Base-by-base conservation (phyloP, 306 rosid species). In the Ceratonia siliqua region DNA sequence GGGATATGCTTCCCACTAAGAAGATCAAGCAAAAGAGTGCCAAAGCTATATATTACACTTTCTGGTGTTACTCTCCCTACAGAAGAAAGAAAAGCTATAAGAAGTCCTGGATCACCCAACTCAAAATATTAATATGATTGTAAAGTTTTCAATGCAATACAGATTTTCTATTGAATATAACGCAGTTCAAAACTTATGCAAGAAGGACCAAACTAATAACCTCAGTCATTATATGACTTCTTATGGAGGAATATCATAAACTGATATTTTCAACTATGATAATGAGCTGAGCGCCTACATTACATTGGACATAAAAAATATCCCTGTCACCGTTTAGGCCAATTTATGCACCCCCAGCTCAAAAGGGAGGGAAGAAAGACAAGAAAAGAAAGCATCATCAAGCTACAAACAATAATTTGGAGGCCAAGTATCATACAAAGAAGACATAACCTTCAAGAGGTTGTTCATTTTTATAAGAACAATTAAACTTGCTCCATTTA, bases 1-100 rank as follows among this genome's bases (percentile, higher is more conserved):
- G 97, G 97, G 21, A 87, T 89, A 77, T 89, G 97, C 78, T 91
- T 91, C 79, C 92, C 89, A 64, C 96, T 91, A 53, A 91, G 88
- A 79, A 91, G 92, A 78, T 91, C 97, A 42, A 91, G 92, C 83
- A 91, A 66, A 80, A 91, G 95, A 79, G 94, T 91, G 58, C 92
- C 95, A 43, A 91, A 87, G 89, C 97, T 89, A 72, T 89, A 91
- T 52, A 91, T 89, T 28, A 87, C 92, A 72, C 97, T 91, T 72
- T 89, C 95, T 6, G 97, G 84, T 45, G 97, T 91, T 57, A 91
- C 95, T 81, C 90, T 89, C 88, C 95, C 94, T 91, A 57, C 54
- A 73, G 14, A 78, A 67, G 38, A 68, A 48, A 61, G 75, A 70
- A 50, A 68, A 61, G 48, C 24, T 20, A 72, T 74, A 33, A 77